phyloP scores from a whole-genome alignment of 257 asterid genomes.

The Gynochthodes officinalis region DNA sequence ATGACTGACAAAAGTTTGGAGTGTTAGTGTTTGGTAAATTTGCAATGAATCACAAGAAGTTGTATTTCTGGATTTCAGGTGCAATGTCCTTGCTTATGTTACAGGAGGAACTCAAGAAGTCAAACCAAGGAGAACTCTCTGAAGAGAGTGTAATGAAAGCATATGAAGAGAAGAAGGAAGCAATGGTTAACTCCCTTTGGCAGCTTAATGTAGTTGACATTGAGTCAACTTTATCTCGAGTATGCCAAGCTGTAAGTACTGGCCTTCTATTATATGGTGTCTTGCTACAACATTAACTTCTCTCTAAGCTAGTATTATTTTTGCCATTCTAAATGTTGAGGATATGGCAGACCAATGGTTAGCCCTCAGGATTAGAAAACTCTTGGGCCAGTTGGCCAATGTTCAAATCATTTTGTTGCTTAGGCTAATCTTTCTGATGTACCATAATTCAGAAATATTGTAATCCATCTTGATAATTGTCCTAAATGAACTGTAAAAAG shows the following conservation, averaged over 20 bases:
- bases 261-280: neutral
- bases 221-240: constrained; percentile 64
- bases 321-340: neutral
- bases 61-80: constrained; percentile 33
- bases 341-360: neutral
- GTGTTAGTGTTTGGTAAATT: constrained; percentile 2
- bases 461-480: neutral
- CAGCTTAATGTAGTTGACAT: constrained; percentile 76
- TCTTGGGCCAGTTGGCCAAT: neutral
- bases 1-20: constrained; percentile 8
- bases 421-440: neutral
- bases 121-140: constrained; percentile 42
- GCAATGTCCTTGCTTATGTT: constrained; percentile 60
- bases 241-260: constrained; percentile 70
- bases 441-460: neutral
- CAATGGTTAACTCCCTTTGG: constrained; percentile 70
- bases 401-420: neutral
- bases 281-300: neutral
- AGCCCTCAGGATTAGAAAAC: neutral
- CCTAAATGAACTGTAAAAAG: neutral
- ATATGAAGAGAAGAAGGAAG: constrained; percentile 56
- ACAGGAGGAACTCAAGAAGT: constrained; percentile 67
- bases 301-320: neutral
- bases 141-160: constrained; percentile 50
- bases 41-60: constrained; percentile 1